Conservation (phyloP, 169 alveolate species). For the Plasmodium sp. region DNA sequence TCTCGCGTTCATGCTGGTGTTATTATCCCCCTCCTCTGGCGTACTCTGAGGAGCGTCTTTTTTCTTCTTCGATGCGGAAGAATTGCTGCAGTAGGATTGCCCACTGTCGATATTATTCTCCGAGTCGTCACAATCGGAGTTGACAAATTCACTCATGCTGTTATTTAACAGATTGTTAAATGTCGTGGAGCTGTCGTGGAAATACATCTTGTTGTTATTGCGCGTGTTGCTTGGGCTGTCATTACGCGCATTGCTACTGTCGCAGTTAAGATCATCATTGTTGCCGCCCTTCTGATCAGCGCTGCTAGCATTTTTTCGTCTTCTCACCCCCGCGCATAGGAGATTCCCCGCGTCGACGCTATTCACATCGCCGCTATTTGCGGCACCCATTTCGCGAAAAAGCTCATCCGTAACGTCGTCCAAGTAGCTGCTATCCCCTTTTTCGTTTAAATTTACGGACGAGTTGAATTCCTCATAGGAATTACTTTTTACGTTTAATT, state of each 20-base stretch:
- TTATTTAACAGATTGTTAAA: constrained; percentile 16
- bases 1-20: constrained; percentile 6
- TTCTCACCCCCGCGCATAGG: not conserved
- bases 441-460: not conserved
- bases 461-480: constrained; percentile 6
- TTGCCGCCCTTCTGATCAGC: not conserved
- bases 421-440: not conserved
- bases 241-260: not conserved
- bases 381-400: not conserved
- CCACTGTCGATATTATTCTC: not conserved
- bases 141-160: constrained; percentile 37
- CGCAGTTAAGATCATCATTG: not conserved
- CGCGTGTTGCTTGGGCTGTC: constrained; percentile 3
- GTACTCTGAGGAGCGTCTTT: not conserved
- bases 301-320: not conserved
- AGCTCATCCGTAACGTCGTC: not conserved
- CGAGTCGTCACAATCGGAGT: constrained; percentile 12
- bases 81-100: not conserved
- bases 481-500: not conserved
- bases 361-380: not conserved
- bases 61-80: not conserved
- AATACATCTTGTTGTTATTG: constrained; percentile 1
- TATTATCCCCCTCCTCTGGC: not conserved
- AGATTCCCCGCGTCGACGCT: not conserved
- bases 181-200: constrained; percentile 22